Evolutionary conservation across 306 rosid genomes (phyloP), one percentile per base, ranked within the genome.

Genomic region (Begonia masoniana): DNA sequence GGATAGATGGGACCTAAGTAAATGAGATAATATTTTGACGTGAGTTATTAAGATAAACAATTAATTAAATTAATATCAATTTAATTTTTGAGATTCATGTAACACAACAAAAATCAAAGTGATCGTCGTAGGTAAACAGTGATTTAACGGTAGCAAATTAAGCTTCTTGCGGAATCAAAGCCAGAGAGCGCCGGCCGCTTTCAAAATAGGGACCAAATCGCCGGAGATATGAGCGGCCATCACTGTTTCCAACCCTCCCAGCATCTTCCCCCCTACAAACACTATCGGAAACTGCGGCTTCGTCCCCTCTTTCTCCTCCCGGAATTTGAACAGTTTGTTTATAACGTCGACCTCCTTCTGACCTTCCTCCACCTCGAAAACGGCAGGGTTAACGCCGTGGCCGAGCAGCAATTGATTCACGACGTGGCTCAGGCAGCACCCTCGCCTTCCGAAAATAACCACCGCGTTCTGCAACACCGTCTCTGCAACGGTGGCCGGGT

Each of bases 111-210:
- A 5, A 31, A 31, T 6, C 39, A 6, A 31, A 31, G 24, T 21
- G 24, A 21, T 21, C 24, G 24, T 21, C 4, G 24, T 21, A 21
- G 24, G 24, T 21, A 2, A 21, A 21, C 39, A 26, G 35, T 26
- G 9, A 31, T 31, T 31, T 7, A 31, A 31, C 35, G 35, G 6
- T 6, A 6, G 35, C 35, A 6, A 7, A 31, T 5, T 17, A 7
- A 31, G 39, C 39, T 31, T 31, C 1, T 31, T 6, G 9, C 9
- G 10, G 3, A 10, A 10, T 81, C 80, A 89, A 60, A 89, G 97
- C 97, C 97, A 89, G 63, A 89, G 61, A 62, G 97, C 97, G 10
- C 97, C 97, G 6, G 95, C 97, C 14, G 82, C 76, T 66, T 81
- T 89, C 10, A 89, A 63, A 15, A 84, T 75, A 12, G 97, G 97